Base-by-base conservation (phyloP, 2,329 filamentous ascomycete genomes). In the Emericellopsis atlantica region DNA sequence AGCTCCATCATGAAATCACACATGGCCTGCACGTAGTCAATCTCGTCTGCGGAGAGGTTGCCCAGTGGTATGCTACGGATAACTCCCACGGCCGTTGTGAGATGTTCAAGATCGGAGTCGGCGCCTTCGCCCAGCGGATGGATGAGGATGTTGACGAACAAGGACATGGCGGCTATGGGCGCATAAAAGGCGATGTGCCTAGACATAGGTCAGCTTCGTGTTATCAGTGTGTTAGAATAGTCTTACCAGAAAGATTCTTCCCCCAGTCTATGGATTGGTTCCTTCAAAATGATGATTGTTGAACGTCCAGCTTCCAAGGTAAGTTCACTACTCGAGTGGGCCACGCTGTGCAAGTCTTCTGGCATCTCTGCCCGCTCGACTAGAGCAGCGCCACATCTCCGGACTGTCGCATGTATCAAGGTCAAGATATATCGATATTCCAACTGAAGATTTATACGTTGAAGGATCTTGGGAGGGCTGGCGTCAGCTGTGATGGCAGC, bases 341-440 rank as follows among this genome's bases (percentile, higher is more conserved):
- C 58, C 0, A 68, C 68, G 0, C 48, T 46, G 12, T 67, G 61
- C 41, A 65, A 62, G 34, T 64, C 47, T 2, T 44, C 44, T 45
- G 51, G 39, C 40, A 52, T 24, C 1, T 31, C 31, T 21, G 4
- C 41, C 41, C 31, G 36, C 41, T 58, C 55, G 33, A 49, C 51
- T 21, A 56, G 51, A 8, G 49, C 47, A 57, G 62, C 59, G 43
- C 71, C 37, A 32, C 37, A 76, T 3, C 72, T 56, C 6, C 69
- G 65, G 23, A 69, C 74, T 0, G 73, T 70, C 4, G 66, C 60
- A 45, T 77, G 74, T 16, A 78, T 75, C 7, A 65, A 64, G 1
- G 67, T 66, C 52, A 75, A 61, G 34, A 73, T 61, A 41, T 74
- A 62, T 43, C 75, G 67, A 39, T 78, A 78, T 39, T 76, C 70